Conservation (phyloP, 2,329 filamentous ascomycete genomes). For the Xylaria multiplex region DNA sequence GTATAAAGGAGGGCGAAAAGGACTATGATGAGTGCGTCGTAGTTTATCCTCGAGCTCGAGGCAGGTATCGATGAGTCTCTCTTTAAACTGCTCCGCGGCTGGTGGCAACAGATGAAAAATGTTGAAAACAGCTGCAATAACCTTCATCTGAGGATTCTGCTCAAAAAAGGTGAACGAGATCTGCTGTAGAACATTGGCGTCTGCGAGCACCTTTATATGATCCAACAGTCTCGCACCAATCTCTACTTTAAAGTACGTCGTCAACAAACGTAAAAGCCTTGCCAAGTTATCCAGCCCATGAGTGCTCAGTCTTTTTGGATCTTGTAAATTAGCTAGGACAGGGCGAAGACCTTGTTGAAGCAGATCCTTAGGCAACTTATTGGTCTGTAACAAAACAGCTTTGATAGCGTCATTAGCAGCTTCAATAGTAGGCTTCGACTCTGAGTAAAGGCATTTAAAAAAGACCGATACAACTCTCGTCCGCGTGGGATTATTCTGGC, state of each 20-base stretch:
- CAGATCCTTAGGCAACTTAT: slow-evolving; percentile 93
- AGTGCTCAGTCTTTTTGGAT: slow-evolving; percentile 88
- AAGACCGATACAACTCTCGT: slow-evolving; percentile 89
- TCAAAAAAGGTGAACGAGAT: slow-evolving; percentile 96
- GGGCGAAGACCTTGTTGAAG: slow-evolving; percentile 93
- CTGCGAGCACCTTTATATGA: slow-evolving; percentile 90
- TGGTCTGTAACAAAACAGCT: slow-evolving; percentile 85
- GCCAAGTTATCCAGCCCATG: slow-evolving; percentile 92
- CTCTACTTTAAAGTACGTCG: slow-evolving; percentile 99
- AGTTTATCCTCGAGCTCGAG: slow-evolving; percentile 87
- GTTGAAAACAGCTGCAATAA: slow-evolving; percentile 93
- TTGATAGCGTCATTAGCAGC: slow-evolving; percentile 92
- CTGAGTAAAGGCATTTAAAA: slow-evolving; percentile 96
- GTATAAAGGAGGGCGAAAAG: slow-evolving; percentile 89
- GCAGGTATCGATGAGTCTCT: slow-evolving; percentile 88
- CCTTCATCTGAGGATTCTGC: slow-evolving; percentile 91
- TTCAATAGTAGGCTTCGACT: slow-evolving; percentile 90
- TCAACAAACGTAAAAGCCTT: slow-evolving; percentile 87
- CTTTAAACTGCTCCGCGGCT: slow-evolving; percentile 90
- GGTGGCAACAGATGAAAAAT: slow-evolving; percentile 96
- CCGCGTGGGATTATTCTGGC: slow-evolving; percentile 72
- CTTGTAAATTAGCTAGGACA: slow-evolving; percentile 95
- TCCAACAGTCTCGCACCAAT: slow-evolving; percentile 94
- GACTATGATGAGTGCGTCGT: slow-evolving; percentile 87
- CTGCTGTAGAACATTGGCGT: slow-evolving; percentile 81